Evolutionary conservation across 306 rosid genomes (phyloP).

Genomic region (Pachyrhizus erosus): DNA sequence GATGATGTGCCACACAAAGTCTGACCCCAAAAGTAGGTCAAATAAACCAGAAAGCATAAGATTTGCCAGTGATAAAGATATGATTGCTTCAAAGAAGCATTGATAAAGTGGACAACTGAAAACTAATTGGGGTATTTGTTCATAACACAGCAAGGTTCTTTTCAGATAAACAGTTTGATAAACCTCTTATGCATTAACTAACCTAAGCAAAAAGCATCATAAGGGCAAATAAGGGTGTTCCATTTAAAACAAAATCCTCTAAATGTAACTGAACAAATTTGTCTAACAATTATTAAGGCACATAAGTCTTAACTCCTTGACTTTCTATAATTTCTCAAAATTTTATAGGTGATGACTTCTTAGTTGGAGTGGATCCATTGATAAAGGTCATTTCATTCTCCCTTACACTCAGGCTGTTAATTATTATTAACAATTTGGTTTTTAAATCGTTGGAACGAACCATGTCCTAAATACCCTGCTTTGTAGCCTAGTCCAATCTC

Average conservation of each 20-base stretch:
- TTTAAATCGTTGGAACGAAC: neutral
- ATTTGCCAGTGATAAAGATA: conserved; percentile 44
- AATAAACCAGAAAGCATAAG: conserved; percentile 50
- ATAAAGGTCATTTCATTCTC: conserved; percentile 43
- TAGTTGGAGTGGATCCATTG: neutral
- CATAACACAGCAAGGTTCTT: neutral
- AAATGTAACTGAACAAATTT: neutral
- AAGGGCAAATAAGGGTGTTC: conserved; percentile 1
- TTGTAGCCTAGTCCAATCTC: conserved; percentile 39
- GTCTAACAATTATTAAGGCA: conserved; percentile 34
- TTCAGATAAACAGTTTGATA: conserved; percentile 12
- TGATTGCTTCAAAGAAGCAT: conserved; percentile 44
- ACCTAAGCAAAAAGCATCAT: conserved; percentile 11
- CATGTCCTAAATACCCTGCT: conserved; percentile 26
- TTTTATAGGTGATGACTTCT: conserved; percentile 34
- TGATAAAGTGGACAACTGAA: conserved; percentile 6
- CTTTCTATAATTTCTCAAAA: conserved; percentile 3
- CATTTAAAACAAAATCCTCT: conserved; percentile 20
- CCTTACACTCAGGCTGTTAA: neutral
- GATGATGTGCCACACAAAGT: conserved; percentile 33
- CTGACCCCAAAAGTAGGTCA: conserved; percentile 36
- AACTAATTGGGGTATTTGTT: conserved; percentile 8
- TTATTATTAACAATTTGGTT: conserved; percentile 16
- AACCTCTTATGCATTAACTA: neutral
- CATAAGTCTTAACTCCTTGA: neutral